Evolutionary conservation across 208 protist species (phyloP).

Genomic region (Leishmania lainsoni): DNA sequence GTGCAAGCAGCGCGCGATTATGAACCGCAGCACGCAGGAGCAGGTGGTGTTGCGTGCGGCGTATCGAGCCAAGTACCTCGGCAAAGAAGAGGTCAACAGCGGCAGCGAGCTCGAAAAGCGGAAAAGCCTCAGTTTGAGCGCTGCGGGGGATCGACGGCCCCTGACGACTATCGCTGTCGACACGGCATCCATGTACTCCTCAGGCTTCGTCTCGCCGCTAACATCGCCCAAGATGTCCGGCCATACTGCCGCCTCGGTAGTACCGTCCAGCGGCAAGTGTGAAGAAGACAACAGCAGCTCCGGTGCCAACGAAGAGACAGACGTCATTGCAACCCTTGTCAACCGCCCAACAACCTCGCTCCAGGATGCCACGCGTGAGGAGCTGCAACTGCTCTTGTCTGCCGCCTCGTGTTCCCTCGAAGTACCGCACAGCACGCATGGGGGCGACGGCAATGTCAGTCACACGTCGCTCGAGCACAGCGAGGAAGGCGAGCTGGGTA

Average conservation of each 20-base stretch:
- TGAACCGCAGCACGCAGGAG: conserved; percentile 42
- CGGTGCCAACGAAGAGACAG: background rate
- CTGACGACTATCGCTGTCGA: background rate
- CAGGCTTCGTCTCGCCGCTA: conserved; percentile 18
- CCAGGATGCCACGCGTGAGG: conserved; percentile 21
- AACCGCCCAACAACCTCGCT: conserved; percentile 3
- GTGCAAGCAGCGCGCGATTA: conserved; percentile 58
- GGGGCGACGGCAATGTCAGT: background rate
- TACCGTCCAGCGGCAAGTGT: background rate
- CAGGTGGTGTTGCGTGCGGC: conserved; percentile 41
- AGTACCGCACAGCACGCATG: background rate
- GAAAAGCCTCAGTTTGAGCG: background rate
- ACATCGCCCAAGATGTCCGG: conserved; percentile 26
- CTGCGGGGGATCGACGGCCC: background rate
- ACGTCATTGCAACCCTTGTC: background rate
- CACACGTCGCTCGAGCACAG: background rate
- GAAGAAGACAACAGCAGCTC: background rate
- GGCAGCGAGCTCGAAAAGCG: background rate
- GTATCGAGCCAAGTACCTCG: conserved; percentile 42
- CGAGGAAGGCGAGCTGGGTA: background rate
- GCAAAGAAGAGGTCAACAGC: background rate
- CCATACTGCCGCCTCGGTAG: background rate
- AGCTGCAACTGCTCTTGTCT: conserved; percentile 33
- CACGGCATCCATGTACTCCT: conserved; percentile 9
- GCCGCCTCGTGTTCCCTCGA: conserved; percentile 28